Conservation (phyloP, 1,139 yeast species). For the Debaryomyces udenii region DNA sequence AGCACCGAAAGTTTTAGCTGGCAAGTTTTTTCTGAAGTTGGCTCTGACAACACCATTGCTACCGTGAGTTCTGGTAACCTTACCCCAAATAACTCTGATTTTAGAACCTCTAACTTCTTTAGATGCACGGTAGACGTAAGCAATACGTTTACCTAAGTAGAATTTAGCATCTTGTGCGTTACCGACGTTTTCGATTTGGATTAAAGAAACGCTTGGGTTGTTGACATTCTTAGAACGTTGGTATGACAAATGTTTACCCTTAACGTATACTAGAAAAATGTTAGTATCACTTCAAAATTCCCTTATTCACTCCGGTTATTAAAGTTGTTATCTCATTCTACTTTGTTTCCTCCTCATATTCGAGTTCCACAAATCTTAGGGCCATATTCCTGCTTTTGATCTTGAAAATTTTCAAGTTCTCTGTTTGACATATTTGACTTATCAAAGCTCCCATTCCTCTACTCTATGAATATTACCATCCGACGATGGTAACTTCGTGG, state of each 20-base stretch:
- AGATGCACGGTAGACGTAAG: slow-evolving; percentile 98
- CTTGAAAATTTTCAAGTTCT: slow-evolving; percentile 4
- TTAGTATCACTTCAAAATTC: slow-evolving; percentile 37
- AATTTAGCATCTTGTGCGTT: slow-evolving; percentile 93
- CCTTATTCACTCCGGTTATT: no score
- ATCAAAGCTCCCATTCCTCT: neutral
- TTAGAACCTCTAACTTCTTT: slow-evolving; percentile 98
- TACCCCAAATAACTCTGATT: slow-evolving; percentile 99
- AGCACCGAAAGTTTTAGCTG: slow-evolving; percentile 99
- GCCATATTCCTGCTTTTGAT: neutral
- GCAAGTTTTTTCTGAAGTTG: slow-evolving; percentile 97
- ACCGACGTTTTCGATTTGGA: slow-evolving; percentile 95
- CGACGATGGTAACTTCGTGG: no score
- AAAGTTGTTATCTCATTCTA: no score
- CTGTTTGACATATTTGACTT: neutral
- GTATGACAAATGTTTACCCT: slow-evolving; percentile 99
- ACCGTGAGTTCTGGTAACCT: slow-evolving; percentile 98
- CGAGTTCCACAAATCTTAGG: neutral
- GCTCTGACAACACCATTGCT: slow-evolving; percentile 99
- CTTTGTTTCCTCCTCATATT: no score
- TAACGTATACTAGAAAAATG: slow-evolving; percentile 84
- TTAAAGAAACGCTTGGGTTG: slow-evolving; percentile 97
- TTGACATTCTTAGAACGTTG: slow-evolving; percentile 98
- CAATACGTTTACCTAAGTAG: slow-evolving; percentile 99
- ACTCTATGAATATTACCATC: no score